Conservation (phyloP, 192 early-diverging fungal genomes). For the Lunasporangiospora selenospora region DNA sequence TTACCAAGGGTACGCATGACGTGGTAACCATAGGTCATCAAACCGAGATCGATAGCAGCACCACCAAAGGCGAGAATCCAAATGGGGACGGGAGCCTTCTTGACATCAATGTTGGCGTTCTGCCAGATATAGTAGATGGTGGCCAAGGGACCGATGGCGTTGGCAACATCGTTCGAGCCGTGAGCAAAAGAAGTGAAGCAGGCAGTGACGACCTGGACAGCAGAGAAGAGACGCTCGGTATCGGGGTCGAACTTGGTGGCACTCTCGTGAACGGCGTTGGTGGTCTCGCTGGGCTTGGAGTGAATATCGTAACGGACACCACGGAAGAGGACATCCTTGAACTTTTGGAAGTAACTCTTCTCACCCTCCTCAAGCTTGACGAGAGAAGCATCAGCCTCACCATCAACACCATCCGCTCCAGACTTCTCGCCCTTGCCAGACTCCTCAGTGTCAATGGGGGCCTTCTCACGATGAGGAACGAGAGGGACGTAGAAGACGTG, state of each 20-base stretch:
- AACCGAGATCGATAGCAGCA: slow-evolving; percentile 77
- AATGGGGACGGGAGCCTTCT: slow-evolving; percentile 67
- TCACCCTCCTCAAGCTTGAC: slow-evolving; percentile 6
- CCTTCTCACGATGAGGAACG: slow-evolving; percentile 57
- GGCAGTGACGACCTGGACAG: slow-evolving; percentile 82
- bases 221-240: slow-evolving; percentile 83
- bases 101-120: slow-evolving; percentile 47
- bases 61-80: slow-evolving; percentile 82
- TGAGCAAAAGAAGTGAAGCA: slow-evolving; percentile 86
- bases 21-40: slow-evolving; percentile 76
- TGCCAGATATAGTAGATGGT: slow-evolving; percentile 78
- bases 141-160: slow-evolving; percentile 83
- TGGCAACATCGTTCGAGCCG: slow-evolving; percentile 87
- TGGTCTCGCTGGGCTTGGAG: slow-evolving; percentile 43
- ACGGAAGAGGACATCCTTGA: slow-evolving; percentile 22
- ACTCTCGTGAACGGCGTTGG: slow-evolving; percentile 61
- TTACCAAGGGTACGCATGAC: slow-evolving; percentile 84
- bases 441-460: slow-evolving; percentile 25
- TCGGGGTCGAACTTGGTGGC: slow-evolving; percentile 74
- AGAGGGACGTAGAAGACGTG: slow-evolving; percentile 67
- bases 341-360: slow-evolving; percentile 13
- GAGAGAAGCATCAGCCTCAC: slow-evolving; percentile 18
- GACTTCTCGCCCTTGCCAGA: slow-evolving; percentile 37
- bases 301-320: slow-evolving; percentile 60
- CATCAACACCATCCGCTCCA: slow-evolving; percentile 18